These are phyloP conservation scores for Atkinsonella texensis DNA, from an alignment of 2,329 filamentous ascomycete species.

Conservation along the genomic window DNA sequence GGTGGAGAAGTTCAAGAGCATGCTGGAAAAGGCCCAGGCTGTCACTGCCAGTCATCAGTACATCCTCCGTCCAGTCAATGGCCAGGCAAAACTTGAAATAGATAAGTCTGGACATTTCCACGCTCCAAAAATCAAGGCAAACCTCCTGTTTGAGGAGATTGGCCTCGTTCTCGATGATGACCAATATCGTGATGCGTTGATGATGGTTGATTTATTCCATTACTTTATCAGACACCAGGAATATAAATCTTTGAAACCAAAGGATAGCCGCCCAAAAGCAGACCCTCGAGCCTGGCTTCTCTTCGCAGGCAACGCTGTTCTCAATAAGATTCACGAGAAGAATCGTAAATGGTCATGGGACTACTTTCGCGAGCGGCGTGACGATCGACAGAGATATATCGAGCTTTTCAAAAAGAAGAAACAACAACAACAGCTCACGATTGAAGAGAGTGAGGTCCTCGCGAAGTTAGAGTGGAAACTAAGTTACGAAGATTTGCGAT, in stretches of 20 bases:
- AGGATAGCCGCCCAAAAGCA: slow-evolving; percentile 67
- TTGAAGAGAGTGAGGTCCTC: slow-evolving; percentile 61
- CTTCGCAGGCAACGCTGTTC: slow-evolving; percentile 80
- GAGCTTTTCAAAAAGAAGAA: slow-evolving; percentile 93
- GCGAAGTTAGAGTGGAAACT: slow-evolving; percentile 75
- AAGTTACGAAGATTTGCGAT: slow-evolving; percentile 87
- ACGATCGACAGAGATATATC: slow-evolving; percentile 82
- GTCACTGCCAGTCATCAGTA: slow-evolving; percentile 61
- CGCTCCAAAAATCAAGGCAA: slow-evolving; percentile 78
- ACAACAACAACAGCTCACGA: slow-evolving; percentile 56
- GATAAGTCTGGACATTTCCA: slow-evolving; percentile 80
- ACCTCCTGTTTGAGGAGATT: slow-evolving; percentile 89
- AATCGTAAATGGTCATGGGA: slow-evolving; percentile 94
- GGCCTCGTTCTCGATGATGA: slow-evolving; percentile 95
- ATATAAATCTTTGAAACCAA: slow-evolving; percentile 86
- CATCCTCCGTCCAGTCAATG: slow-evolving; percentile 90
- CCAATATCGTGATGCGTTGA: slow-evolving; percentile 91
- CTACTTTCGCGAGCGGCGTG: slow-evolving; percentile 84
- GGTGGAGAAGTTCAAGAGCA: slow-evolving; percentile 60
- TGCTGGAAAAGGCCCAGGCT: slow-evolving; percentile 64
- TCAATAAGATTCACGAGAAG: slow-evolving; percentile 88
- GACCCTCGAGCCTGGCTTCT: slow-evolving; percentile 85
- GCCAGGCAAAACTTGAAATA: slow-evolving; percentile 86
- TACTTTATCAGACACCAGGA: slow-evolving; percentile 97
- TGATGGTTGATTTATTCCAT: slow-evolving; percentile 98